Percentiles rank a stretch among this genome's conserved stretches.
These are phyloP conservation scores for Boletus sp. DNA, from an alignment of 768 basidiomycete genomes.

Conservation along the genomic window DNA sequence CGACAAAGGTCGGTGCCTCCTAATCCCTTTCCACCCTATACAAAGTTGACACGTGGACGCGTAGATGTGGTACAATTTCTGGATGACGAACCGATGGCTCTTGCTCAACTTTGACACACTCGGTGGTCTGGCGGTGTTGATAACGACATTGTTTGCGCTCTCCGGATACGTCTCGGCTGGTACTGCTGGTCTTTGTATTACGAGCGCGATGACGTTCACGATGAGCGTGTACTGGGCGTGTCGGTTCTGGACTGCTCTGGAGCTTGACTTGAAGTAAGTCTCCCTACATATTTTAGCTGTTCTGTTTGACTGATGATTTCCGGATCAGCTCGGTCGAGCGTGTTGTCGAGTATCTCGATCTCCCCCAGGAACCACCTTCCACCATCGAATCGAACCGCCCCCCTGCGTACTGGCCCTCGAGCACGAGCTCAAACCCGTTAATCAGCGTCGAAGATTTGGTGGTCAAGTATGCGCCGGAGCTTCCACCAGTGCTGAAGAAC, in stretches of 20 bases:
- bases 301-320: constrained; percentile 6
- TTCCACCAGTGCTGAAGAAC: constrained; percentile 75
- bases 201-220: constrained; percentile 67
- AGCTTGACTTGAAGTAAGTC: constrained; percentile 73
- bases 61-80: constrained; percentile 80
- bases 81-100: constrained; percentile 91
- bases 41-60: background rate
- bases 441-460: constrained; percentile 72
- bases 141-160: constrained; percentile 76
- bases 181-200: constrained; percentile 70
- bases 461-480: constrained; percentile 80
- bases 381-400: constrained; percentile 71
- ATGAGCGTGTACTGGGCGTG: constrained; percentile 50
- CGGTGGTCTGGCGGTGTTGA: constrained; percentile 68
- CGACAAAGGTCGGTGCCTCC: constrained; percentile 56
- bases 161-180: constrained; percentile 58
- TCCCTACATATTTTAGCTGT: background rate
- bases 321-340: constrained; percentile 77
- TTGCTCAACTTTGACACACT: constrained; percentile 79
- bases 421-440: constrained; percentile 53
- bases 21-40: background rate
- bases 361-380: constrained; percentile 84
- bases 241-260: constrained; percentile 53
- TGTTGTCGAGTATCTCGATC: constrained; percentile 84
- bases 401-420: constrained; percentile 93